A percentile compares a stretch with the other conserved stretches of the same genome.
Conservation (phyloP, 495 filamentous ascomycete genomes). For the Neurospora sp. region DNA sequence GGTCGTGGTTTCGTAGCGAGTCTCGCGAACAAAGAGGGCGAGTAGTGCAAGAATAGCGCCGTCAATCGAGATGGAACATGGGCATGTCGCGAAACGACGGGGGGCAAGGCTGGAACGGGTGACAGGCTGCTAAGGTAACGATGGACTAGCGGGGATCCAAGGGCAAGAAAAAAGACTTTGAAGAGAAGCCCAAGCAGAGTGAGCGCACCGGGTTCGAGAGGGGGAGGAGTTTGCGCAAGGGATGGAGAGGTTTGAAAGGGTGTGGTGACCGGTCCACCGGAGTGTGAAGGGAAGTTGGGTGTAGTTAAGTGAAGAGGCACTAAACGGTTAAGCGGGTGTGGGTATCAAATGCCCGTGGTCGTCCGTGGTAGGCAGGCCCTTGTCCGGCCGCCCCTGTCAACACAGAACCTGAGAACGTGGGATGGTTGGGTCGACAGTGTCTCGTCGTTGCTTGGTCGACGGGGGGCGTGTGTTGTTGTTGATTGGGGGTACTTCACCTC, state of each 20-base stretch:
- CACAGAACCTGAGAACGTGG: constrained; percentile 25
- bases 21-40: neutral
- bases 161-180: neutral
- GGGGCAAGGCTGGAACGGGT: neutral
- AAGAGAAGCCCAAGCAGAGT: neutral
- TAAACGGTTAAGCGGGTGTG: constrained; percentile 16
- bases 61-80: neutral
- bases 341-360: constrained; percentile 15
- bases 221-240: constrained; percentile 6
- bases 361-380: constrained; percentile 5
- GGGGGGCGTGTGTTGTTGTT: constrained; percentile 9
- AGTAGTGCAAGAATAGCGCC: neutral
- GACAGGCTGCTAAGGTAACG: neutral
- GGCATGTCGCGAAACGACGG: neutral
- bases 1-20: neutral
- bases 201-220: neutral
- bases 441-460: constrained; percentile 9
- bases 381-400: constrained; percentile 7
- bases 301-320: neutral
- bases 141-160: neutral
- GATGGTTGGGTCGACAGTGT: constrained; percentile 16
- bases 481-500: constrained; percentile 1
- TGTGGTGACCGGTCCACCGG: constrained; percentile 23
- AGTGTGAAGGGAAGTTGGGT: constrained; percentile 14
- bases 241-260: neutral